Base-by-base conservation (phyloP, 1,284 basidiomycete species). In the Boletus albobrunnescens region DNA sequence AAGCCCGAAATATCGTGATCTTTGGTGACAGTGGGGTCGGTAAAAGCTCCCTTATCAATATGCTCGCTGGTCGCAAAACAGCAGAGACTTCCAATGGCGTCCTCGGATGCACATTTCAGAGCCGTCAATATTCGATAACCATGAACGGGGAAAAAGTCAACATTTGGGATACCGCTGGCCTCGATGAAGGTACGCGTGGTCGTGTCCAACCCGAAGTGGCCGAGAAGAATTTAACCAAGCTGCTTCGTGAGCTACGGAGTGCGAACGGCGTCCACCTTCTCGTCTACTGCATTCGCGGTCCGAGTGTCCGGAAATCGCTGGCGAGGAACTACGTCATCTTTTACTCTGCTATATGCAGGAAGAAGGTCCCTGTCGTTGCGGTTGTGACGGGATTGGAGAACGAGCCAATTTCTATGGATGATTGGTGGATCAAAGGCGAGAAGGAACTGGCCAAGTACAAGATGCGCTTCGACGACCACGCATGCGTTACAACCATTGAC, bases 361-460 rank as follows among this genome's bases (percentile, higher is more conserved):
- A 60, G 43, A 57, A 58, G 35, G 58, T 70, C 7, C 64, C 63
- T 2, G 57, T 70, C 22, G 58, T 65, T 8, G 52, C 53, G 4
- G 57, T 70, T 13, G 56, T 67, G 22, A 70, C 66, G 3, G 60
- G 56, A 19, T 46, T 67, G 36, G 68, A 67, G 51, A 56, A 68
- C 30, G 55, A 67, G 24, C 51, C 50, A 3, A n/a, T 0, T n/a
- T 41, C 54, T 3, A 69, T 69, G 67, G 58, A 64, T 3, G 44
- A 53, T 27, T 70, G 67, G 68, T 70, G 65, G 68, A 11, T n/a
- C 1, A 51, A 27, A 36, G 65, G 65, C 40, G 54, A 56, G 36
- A 51, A 47, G 44, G 61, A 64, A 14, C 36, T 64, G n/a, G 43
- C 49, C 39, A 56, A 37, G 43, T 50, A 53, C 43, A 63, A 62